Conservation (phyloP, 2,329 filamentous ascomycete genomes). For the Pseudogymnoascus sp. region DNA sequence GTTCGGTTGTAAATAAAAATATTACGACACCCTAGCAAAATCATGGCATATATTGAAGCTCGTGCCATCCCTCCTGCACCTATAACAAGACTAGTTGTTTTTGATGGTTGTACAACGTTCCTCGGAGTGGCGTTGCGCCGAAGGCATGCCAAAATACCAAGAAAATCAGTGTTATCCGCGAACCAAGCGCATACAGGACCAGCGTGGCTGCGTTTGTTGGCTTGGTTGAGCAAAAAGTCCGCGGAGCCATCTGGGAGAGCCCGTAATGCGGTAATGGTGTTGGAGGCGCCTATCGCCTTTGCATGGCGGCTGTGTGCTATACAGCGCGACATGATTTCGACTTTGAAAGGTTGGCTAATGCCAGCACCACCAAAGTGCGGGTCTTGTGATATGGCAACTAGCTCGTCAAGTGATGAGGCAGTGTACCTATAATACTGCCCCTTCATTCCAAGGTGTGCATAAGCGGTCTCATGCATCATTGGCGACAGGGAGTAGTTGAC, state of each 20-base stretch:
- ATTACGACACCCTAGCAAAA: constrained; percentile 68
- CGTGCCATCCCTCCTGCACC: constrained; percentile 70
- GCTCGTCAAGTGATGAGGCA: constrained; percentile 19
- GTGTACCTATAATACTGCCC: constrained; percentile 23
- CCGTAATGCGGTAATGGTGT: constrained; percentile 63
- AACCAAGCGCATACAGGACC: constrained; percentile 61
- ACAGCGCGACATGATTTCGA: constrained; percentile 56
- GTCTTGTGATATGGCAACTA: constrained; percentile 46
- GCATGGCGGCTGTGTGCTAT: constrained; percentile 61
- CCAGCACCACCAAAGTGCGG: constrained; percentile 61
- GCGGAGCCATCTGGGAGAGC: constrained; percentile 32
- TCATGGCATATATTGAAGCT: constrained; percentile 69
- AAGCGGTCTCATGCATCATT: constrained; percentile 64
- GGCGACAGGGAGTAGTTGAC: constrained; percentile 65
- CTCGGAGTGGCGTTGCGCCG: constrained; percentile 65
- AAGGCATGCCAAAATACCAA: constrained; percentile 53
- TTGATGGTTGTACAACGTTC: constrained; percentile 49
- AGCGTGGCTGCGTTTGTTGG: constrained; percentile 40
- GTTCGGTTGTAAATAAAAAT: constrained; percentile 72
- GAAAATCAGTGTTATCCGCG: constrained; percentile 68
- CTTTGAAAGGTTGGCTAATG: constrained; percentile 63
- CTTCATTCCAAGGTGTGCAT: constrained; percentile 46
- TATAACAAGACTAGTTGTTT: constrained; percentile 46
- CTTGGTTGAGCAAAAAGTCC: constrained; percentile 35
- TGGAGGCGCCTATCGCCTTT: constrained; percentile 63